phyloP scores from a whole-genome alignment of 805 yeast species.

The Nakazawaea ernobii region DNA sequence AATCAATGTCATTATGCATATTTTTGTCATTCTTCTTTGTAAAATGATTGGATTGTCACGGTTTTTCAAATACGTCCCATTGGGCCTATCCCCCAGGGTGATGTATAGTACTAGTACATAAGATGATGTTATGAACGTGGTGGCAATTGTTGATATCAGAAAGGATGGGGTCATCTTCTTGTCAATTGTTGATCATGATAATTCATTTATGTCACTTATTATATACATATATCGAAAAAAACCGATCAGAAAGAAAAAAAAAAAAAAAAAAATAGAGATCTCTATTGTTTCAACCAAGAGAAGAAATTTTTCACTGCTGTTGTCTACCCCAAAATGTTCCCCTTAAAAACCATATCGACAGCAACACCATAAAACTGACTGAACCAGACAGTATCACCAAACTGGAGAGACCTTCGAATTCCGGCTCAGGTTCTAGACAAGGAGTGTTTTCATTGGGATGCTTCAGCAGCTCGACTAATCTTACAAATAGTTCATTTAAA shows the following conservation, averaged over 20 bases:
- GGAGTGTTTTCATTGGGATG: slow-evolving; percentile 76
- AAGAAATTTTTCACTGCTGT: neutral
- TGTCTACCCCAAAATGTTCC: slow-evolving; percentile 28
- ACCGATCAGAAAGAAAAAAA: no score
- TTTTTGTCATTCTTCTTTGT: slow-evolving; percentile 32
- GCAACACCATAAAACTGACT: slow-evolving; percentile 56
- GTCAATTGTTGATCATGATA: neutral
- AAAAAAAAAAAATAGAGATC: neutral
- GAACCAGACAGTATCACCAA: slow-evolving; percentile 65
- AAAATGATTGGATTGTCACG: slow-evolving; percentile 42
- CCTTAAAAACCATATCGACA: slow-evolving; percentile 62
- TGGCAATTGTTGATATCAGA: slow-evolving; percentile 17
- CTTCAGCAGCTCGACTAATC: slow-evolving; percentile 83
- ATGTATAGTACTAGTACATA: slow-evolving; percentile 42
- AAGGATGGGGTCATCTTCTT: neutral
- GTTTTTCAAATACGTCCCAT: slow-evolving; percentile 17
- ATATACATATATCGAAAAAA: no score
- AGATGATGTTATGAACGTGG: slow-evolving; percentile 32
- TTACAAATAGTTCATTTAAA: slow-evolving; percentile 76
- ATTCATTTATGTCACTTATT: no score
- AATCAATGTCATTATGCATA: slow-evolving; percentile 25
- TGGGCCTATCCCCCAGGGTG: slow-evolving; percentile 14
- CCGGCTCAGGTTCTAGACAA: slow-evolving; percentile 62
- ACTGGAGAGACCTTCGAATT: slow-evolving; percentile 43
- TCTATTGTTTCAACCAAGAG: neutral